Base-by-base conservation (phyloP, 257 asterid genomes). In the Solanum paucissectum region DNA sequence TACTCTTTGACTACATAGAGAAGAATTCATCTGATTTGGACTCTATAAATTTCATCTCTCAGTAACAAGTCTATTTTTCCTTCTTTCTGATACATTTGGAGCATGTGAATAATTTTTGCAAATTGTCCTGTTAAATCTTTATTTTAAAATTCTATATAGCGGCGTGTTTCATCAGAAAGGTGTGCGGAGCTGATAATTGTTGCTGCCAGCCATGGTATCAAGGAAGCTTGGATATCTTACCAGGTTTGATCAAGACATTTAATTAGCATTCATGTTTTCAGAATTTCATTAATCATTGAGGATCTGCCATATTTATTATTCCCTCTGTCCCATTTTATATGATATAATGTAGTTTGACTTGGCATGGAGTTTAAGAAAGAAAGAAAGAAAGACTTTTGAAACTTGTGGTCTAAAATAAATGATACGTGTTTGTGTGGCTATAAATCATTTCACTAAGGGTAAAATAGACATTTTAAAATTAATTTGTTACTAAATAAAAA, bases 181-280 rank as follows among this genome's bases (percentile, higher is more conserved):
- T 97, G 99, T 85, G 99, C 98, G 6, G 98, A 97, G 91, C 94
- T 97, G 91, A 95, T 98, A 34, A 94, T 95, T 91, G 91, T 95
- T 72, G 99, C 99, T 89, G 98, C 98, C 60, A 95, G 95, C 92
- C 99, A 97, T 91, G 95, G 96, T 90, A 92, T 97, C 89, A 97
- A 97, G 92, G 99, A 97, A 90, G 99, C 95, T 49, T 97, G 99
- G 99, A 97, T 97, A 90, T 97, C 99, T 12, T 93, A 93, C 91
- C 99, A 97, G 98, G 99, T 95, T 81, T 81, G 42, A 18, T 16
- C 27, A 18, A 46, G 68, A 46, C 42, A 81, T 81, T 81, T 46
- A 18, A 11, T 81, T 44, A 18, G 85, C 38, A 81, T 18, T 81
- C 37, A 6, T 16, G 5, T 81, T 81, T 46, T 27, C 27, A 46